Evolutionary conservation across 169 alveolate species (phyloP).

Genomic region (Cryptosporidium bovis): DNA sequence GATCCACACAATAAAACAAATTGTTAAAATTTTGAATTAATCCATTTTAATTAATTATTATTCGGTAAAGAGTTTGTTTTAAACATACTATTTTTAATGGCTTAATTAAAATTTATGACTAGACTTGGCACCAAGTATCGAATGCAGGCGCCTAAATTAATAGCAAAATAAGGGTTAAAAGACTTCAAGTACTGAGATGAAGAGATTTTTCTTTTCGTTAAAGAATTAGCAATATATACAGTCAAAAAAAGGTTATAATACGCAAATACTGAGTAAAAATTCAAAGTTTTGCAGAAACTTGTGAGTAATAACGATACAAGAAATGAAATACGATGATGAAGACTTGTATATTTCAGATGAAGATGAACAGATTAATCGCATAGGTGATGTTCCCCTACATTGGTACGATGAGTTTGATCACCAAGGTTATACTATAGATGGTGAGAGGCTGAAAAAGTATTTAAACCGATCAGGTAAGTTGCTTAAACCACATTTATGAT

Average conservation of each 20-base stretch:
- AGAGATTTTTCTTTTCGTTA: no score
- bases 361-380: conserved; percentile 77
- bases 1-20: no score
- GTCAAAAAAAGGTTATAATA: no score
- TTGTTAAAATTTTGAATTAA: no score
- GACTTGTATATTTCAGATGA: conserved; percentile 75
- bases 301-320: background rate
- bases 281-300: background rate
- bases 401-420: conserved; percentile 90
- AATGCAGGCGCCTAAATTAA: no score
- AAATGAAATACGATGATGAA: conserved; percentile 37
- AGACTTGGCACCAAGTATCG: no score
- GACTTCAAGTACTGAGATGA: no score
- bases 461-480: conserved; percentile 80
- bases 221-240: background rate
- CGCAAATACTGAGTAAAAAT: background rate
- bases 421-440: conserved; percentile 89
- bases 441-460: conserved; percentile 83
- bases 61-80: no score
- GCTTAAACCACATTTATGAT: conserved; percentile 4
- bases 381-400: conserved; percentile 89
- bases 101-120: no score
- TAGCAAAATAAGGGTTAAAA: no score
- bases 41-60: no score
- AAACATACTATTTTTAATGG: no score